Evolutionary conservation across 1,284 basidiomycete species (phyloP), one percentile per base, ranked within the genome.

Genomic region (Malassezia vespertilionis): DNA sequence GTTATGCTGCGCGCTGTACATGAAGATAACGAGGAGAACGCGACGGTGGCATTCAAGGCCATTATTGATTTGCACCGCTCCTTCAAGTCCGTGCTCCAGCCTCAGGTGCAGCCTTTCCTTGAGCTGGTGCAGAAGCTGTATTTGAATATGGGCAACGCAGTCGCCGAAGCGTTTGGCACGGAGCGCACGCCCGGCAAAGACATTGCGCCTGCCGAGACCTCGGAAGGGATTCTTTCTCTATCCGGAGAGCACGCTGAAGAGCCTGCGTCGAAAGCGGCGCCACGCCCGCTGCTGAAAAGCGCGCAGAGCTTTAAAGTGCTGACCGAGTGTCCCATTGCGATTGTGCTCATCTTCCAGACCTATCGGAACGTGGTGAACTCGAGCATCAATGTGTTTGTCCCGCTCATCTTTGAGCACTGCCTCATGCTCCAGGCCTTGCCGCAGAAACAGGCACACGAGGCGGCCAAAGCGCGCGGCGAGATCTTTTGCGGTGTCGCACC

Each of bases 1-100:
- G 69, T 78, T 36, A 75, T 95, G 78, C 77, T 96, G 43, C 77
- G 84, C 57, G 76, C 90, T 33, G 76, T 97, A 33, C 82, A 84
- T 38, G 76, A 81, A 55, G 95, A 99, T 75, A 96, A 93, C 67
- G 93, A 99, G 73, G 93, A 99, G 65, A 93, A 90, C 65, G 93
- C 85, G 2, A 79, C 84, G 24, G 78, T 83, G 2, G 86, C 83
- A 45, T 86, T 91, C 77, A 97, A 97, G 74, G 84, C 83, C 49
- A 79, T 93, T 62, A 82, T 89, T 53, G 93, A 99, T 72, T 61
- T 76, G 46, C 70, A 73, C 56, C 65, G 72, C 27, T 61, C 65
- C 43, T 73, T 72, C 64, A 74, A 73, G 56, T 57, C 55, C 3
- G 54, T 63, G n/a, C 80, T 82, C 9, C 87, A 89, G 60, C 81